Evolutionary conservation across 768 basidiomycete species (phyloP).

Genomic region (Rhodotorula kratochvilovae): DNA sequence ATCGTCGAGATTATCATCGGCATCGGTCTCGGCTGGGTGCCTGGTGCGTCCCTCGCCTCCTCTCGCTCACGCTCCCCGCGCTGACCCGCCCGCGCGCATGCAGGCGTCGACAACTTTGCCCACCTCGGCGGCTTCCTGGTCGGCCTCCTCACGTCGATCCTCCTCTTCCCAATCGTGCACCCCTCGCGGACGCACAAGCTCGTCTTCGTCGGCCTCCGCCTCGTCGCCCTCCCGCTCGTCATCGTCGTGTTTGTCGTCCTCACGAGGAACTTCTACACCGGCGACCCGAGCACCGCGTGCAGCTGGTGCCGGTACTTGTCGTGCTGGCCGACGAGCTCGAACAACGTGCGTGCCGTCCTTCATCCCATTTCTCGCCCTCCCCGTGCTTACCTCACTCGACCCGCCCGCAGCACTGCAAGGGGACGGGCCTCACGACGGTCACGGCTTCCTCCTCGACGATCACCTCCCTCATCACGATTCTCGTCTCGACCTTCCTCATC

Average conservation of each 20-base stretch:
- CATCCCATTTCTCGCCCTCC: too few species aligned
- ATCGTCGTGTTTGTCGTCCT: conserved; percentile 77
- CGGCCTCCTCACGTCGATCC: conserved; percentile 68
- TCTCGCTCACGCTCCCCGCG: not conserved
- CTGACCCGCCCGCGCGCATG: conserved; percentile 18
- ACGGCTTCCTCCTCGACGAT: conserved; percentile 7
- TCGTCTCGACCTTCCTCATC: conserved; percentile 22
- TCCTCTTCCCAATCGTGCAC: conserved; percentile 85
- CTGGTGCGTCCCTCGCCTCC: conserved; percentile 49
- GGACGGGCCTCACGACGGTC: conserved; percentile 23
- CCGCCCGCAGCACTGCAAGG: conserved; percentile 29
- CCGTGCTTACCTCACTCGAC: not conserved
- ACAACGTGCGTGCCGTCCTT: conserved; percentile 45
- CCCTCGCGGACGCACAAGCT: conserved; percentile 63
- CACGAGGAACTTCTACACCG: conserved; percentile 81
- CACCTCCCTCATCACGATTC: conserved; percentile 9
- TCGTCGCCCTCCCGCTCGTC: conserved; percentile 68
- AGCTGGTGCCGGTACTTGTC: conserved; percentile 61
- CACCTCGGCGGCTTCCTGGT: conserved; percentile 75
- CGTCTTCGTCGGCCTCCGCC: conserved; percentile 68
- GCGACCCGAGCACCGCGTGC: conserved; percentile 75
- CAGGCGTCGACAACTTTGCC: conserved; percentile 83
- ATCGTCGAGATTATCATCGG: conserved; percentile 80
- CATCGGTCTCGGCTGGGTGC: conserved; percentile 75
- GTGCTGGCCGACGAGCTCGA: conserved; percentile 68